A percentile compares a stretch with the other conserved stretches of the same genome.
These are phyloP conservation scores for Zoysia japonica DNA, from an alignment of 176 grass and related monocot genomes.

Conservation along the genomic window DNA sequence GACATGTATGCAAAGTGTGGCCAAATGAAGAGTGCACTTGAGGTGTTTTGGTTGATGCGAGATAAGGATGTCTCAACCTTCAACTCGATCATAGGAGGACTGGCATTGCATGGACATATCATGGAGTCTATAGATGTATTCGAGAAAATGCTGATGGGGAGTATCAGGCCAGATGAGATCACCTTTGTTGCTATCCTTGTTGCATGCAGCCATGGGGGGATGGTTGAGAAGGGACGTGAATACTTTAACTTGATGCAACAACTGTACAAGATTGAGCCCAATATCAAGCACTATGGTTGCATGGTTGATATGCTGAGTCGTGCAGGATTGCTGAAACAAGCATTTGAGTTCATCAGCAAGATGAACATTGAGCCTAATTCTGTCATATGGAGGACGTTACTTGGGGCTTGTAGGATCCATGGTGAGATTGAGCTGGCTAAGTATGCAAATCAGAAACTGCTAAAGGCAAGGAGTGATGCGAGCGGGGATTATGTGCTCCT, in stretches of 20 bases:
- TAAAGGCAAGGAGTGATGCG: slow-evolving; percentile 53
- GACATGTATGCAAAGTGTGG: slow-evolving; percentile 91
- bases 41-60: slow-evolving; percentile 56
- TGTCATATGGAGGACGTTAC: slow-evolving; percentile 74
- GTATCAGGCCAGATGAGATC: slow-evolving; percentile 66
- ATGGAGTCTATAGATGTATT: slow-evolving; percentile 57
- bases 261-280: slow-evolving; percentile 61
- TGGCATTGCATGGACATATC: slow-evolving; percentile 66
- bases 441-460: slow-evolving; percentile 62
- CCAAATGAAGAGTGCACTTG: slow-evolving; percentile 55
- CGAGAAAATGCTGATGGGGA: slow-evolving; percentile 64
- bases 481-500: slow-evolving; percentile 88
- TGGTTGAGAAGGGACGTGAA: slow-evolving; percentile 59
- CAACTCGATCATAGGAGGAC: slow-evolving; percentile 78
- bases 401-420: slow-evolving; percentile 82
- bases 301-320: slow-evolving; percentile 91
- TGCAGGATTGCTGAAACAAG: slow-evolving; percentile 75
- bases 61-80: slow-evolving; percentile 81
- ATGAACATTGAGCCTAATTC: slow-evolving; percentile 83
- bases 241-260: slow-evolving; percentile 79
- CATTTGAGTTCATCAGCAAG: slow-evolving; percentile 65
- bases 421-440: slow-evolving; percentile 69
- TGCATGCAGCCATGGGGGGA: slow-evolving; percentile 73
- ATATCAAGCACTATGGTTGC: slow-evolving; percentile 81
- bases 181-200: slow-evolving; percentile 82